These are phyloP conservation scores for Ogataea zsoltii DNA, from an alignment of 805 yeast genomes.

Conservation along the genomic window DNA sequence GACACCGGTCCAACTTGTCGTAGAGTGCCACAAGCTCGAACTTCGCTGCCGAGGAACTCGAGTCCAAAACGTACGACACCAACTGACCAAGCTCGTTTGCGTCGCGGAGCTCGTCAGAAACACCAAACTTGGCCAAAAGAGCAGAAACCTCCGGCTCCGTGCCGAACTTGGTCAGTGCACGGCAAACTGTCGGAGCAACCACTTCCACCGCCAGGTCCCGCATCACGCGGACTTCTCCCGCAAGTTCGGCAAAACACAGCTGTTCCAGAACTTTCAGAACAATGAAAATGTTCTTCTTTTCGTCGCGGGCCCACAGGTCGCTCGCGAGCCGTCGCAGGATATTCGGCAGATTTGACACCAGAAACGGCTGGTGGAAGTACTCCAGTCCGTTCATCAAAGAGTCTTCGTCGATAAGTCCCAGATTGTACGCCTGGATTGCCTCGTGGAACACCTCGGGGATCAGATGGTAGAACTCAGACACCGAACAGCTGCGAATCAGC, in stretches of 20 bases:
- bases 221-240: conserved; percentile 23
- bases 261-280: conserved; percentile 21
- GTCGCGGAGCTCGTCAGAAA: conserved; percentile 1
- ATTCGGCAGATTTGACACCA: conserved; percentile 58
- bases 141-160: conserved; percentile 9
- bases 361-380: conserved; percentile 78
- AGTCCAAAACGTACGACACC: conserved; percentile 13
- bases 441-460: conserved; percentile 77
- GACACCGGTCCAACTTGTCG: conserved; percentile 11
- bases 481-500: conserved; percentile 62
- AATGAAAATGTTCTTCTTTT: conserved; percentile 8
- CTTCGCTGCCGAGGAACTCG: conserved; percentile 7
- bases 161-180: conserved; percentile 6
- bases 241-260: conserved; percentile 20
- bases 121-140: conserved; percentile 15
- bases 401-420: conserved; percentile 56
- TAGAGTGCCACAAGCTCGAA: conserved; percentile 28
- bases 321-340: conserved; percentile 33
- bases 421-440: conserved; percentile 59
- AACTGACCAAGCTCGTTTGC: conserved; percentile 1
- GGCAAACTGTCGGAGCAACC: conserved; percentile 17
- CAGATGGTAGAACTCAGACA: conserved; percentile 65
- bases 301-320: conserved; percentile 19
- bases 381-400: conserved; percentile 78
- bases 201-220: conserved; percentile 20